Evolutionary conservation across 2,329 filamentous ascomycete species (phyloP).

Genomic region (Cladosporium sp.): DNA sequence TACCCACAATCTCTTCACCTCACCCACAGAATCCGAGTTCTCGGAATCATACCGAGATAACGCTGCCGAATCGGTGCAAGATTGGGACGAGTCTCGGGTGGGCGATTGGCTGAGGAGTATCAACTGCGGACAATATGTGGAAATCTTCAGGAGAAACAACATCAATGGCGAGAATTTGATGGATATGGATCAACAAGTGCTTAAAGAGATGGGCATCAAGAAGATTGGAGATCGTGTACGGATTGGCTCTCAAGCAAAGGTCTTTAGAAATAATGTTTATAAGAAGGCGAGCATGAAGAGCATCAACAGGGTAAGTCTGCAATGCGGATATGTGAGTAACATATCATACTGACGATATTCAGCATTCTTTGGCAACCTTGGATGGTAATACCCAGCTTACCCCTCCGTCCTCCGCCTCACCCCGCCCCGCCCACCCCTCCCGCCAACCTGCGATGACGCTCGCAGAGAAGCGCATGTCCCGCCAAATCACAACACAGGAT

Average conservation of each 20-base stretch:
- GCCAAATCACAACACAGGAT: constrained; percentile 35
- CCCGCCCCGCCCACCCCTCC: constrained; percentile 56
- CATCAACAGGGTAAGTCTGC: constrained; percentile 63
- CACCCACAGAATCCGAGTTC: constrained; percentile 89
- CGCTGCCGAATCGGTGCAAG: constrained; percentile 34
- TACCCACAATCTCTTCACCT: constrained; percentile 58
- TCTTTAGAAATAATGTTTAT: constrained; percentile 46
- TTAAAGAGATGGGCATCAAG: constrained; percentile 97
- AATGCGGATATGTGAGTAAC: background rate
- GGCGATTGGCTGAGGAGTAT: constrained; percentile 87
- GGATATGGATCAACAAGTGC: constrained; percentile 92
- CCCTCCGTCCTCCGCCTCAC: constrained; percentile 60
- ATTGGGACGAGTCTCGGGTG: constrained; percentile 88
- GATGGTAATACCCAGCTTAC: constrained; percentile 58
- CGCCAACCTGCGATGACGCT: constrained; percentile 42
- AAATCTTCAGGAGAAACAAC: constrained; percentile 82
- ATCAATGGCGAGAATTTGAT: constrained; percentile 96
- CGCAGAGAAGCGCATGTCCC: constrained; percentile 44
- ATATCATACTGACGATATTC: constrained; percentile 22
- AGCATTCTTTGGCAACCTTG: constrained; percentile 81
- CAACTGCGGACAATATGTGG: constrained; percentile 90
- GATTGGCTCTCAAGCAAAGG: constrained; percentile 53
- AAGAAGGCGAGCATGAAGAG: constrained; percentile 59
- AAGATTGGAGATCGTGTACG: constrained; percentile 96
- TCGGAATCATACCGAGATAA: constrained; percentile 64